Evolutionary conservation across 2,329 filamentous ascomycete genomes (phyloP).

Genomic region (Pseudogymnoascus destructans): DNA sequence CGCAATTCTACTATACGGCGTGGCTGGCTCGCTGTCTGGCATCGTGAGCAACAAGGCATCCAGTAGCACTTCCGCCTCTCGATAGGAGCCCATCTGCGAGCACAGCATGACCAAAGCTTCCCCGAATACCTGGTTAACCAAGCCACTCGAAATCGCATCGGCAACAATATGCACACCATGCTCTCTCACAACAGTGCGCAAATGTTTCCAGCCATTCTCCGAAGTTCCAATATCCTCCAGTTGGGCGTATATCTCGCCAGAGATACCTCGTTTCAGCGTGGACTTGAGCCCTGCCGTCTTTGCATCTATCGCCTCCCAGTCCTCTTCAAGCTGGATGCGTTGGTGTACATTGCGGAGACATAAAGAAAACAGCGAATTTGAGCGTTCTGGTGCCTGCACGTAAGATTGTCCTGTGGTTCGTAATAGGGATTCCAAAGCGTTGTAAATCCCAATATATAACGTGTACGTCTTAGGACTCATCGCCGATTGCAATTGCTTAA

Average conservation of each 20-base stretch:
- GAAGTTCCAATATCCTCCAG: slow-evolving; percentile 33
- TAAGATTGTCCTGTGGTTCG: slow-evolving; percentile 21
- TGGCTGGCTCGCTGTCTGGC: slow-evolving; percentile 28
- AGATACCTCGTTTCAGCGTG: slow-evolving; percentile 28
- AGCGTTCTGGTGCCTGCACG: neutral
- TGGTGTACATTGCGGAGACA: slow-evolving; percentile 36
- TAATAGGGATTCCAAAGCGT: slow-evolving; percentile 33
- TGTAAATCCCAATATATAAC: slow-evolving; percentile 34
- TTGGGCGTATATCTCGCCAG: slow-evolving; percentile 36
- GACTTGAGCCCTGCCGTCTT: slow-evolving; percentile 28
- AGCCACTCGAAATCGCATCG: slow-evolving; percentile 31
- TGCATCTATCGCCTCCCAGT: slow-evolving; percentile 29
- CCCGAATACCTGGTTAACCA: slow-evolving; percentile 32
- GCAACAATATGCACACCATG: slow-evolving; percentile 34
- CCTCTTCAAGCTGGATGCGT: slow-evolving; percentile 35
- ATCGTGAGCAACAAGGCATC: slow-evolving; percentile 25
- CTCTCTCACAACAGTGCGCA: slow-evolving; percentile 33
- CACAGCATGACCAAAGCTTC: slow-evolving; percentile 33
- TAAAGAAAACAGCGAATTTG: slow-evolving; percentile 34
- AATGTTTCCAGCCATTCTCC: slow-evolving; percentile 33
- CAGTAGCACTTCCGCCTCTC: slow-evolving; percentile 33
- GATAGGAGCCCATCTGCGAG: slow-evolving; percentile 24
- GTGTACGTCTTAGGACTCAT: slow-evolving; percentile 17
- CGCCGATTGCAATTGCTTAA: neutral
- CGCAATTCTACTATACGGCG: slow-evolving; percentile 24